Conservation (phyloP, 805 yeast species). For the Starmerella gropengiesseri region DNA sequence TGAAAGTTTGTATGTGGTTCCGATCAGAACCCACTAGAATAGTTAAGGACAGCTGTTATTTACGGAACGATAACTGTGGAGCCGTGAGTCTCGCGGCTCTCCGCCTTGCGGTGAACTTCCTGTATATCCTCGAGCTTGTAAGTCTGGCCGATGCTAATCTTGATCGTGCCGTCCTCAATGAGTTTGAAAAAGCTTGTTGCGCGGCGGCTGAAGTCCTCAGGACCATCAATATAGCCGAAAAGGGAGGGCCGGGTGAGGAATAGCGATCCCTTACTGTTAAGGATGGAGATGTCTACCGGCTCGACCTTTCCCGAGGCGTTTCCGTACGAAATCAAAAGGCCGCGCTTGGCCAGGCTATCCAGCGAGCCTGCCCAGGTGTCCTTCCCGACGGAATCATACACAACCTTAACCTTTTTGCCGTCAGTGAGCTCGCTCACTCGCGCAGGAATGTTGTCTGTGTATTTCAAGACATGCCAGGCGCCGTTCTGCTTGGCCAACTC, state of each 20-base stretch:
- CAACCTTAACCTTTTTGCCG: slow-evolving; percentile 28
- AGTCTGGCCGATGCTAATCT: slow-evolving; percentile 39
- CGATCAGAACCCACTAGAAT: not conserved
- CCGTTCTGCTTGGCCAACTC: slow-evolving; percentile 57
- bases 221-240: slow-evolving; percentile 38
- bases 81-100: slow-evolving; percentile 59
- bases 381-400: slow-evolving; percentile 38
- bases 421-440: slow-evolving; percentile 28
- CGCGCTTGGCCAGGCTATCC: slow-evolving; percentile 48
- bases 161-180: slow-evolving; percentile 21
- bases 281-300: slow-evolving; percentile 42
- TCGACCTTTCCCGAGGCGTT: slow-evolving; percentile 78
- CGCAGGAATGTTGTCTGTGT: slow-evolving; percentile 27
- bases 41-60: not conserved
- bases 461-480: slow-evolving; percentile 56
- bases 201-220: slow-evolving; percentile 26
- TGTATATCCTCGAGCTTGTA: slow-evolving; percentile 51
- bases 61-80: slow-evolving; percentile 16
- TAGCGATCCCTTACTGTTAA: slow-evolving; percentile 54
- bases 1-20: no score
- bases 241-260: slow-evolving; percentile 52
- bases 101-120: slow-evolving; percentile 48
- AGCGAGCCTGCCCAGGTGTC: slow-evolving; percentile 60
- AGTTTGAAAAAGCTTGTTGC: slow-evolving; percentile 27
- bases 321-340: slow-evolving; percentile 68